Evolutionary conservation across 2,329 filamentous ascomycete species (phyloP).

Genomic region (Coleophoma crateriformis): DNA sequence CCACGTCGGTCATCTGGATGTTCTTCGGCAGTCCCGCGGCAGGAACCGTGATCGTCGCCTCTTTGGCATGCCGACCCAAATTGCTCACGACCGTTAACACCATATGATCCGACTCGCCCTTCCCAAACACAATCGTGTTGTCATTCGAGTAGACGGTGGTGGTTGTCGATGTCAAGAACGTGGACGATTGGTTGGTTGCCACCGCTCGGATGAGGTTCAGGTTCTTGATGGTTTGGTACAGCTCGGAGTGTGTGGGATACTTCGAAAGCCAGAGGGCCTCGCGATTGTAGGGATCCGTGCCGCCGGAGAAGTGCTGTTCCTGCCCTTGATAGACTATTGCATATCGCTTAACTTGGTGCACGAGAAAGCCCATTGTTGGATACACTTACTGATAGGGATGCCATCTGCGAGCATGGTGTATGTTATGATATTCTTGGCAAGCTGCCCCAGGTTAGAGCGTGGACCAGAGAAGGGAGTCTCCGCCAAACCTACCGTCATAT

Average conservation of each 20-base stretch:
- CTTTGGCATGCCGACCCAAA: constrained; percentile 18
- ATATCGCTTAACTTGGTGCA: background rate
- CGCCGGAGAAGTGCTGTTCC: constrained; percentile 41
- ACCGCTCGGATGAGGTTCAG: constrained; percentile 12
- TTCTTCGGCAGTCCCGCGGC: background rate
- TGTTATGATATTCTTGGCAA: constrained; percentile 39
- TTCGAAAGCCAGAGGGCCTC: constrained; percentile 36
- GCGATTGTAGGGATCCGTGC: constrained; percentile 31
- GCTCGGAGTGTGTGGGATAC: constrained; percentile 28
- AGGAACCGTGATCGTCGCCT: background rate
- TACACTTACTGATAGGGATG: constrained; percentile 34
- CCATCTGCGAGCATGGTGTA: constrained; percentile 43
- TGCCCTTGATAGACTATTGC: constrained; percentile 42
- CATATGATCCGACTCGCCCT: constrained; percentile 8
- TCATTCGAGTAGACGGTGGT: constrained; percentile 8
- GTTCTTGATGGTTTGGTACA: constrained; percentile 31
- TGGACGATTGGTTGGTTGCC: constrained; percentile 5
- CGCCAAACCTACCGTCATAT: constrained; percentile 6
- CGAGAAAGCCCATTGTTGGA: background rate
- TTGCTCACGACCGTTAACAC: constrained; percentile 30
- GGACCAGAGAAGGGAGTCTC: background rate
- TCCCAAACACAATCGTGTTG: constrained; percentile 9
- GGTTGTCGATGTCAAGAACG: constrained; percentile 7
- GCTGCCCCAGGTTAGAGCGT: constrained; percentile 1
- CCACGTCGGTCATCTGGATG: background rate